Base-by-base conservation (phyloP, 164 flowering plant genomes). In the Cinnamomum chago region DNA sequence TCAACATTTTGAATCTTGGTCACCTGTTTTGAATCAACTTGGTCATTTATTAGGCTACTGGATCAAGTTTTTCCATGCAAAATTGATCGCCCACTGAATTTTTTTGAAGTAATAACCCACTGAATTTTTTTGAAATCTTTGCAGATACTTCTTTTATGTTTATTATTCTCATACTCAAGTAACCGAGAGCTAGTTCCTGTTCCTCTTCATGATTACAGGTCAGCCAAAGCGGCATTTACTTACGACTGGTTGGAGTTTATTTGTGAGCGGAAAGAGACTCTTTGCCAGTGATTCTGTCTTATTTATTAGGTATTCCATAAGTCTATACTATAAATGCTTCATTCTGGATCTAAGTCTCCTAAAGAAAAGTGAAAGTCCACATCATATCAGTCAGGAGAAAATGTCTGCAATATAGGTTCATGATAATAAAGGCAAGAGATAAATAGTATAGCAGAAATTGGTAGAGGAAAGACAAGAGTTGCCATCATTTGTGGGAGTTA, bases 241-340 rank as follows among this genome's bases (percentile, higher is more conserved):
- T 30, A 95, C 99, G 14, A 95, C 98, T 0, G 99, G 98, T 17
- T 95, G 99, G 99, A 93, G 99, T 86, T 82, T 93, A 62, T 95
- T 95, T 86, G 97, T 95, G 27, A 88, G 97, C 81, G 94, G 93
- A 68, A 95, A 95, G 86, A 86, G 95, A 81, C 95, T 95, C 72
- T 85, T 88, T 81, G 94, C 99, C n/a, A 97, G 99, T 64, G 99
- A 95, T 72, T 91, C 99, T 15, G 98, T 95, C 66, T 79, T 95
- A 67, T 95, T 95, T 83, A 92, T 95, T 25, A 90, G 99, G 99
- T 95, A 85, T 58, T 22, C 9, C 12, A 23, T 14, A 64, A 22
- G 14, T 13, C 3, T 3, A 40, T 40, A 40, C 9, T 40, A 40
- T 40, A 40, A 7, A 7, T 40, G 23, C n/a, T 18, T 24, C 64